Conservation (phyloP, 2,329 filamentous ascomycete genomes). For the Tolypocladium tropicale region DNA sequence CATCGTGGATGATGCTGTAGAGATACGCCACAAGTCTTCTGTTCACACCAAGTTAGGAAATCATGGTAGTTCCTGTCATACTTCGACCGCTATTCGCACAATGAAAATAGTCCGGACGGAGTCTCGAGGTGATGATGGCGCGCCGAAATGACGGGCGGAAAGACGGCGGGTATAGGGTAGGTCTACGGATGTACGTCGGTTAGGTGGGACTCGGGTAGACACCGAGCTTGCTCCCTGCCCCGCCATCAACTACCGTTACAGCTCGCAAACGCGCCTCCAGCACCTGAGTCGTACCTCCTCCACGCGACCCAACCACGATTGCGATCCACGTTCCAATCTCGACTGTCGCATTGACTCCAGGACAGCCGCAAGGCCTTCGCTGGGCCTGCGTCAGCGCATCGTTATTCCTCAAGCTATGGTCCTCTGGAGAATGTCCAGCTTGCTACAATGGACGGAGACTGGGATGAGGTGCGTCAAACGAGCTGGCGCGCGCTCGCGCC, state of each 20-base stretch:
- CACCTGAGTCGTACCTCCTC: conserved; percentile 1
- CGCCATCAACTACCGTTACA: background rate
- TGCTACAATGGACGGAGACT: conserved; percentile 54
- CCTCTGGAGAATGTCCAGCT: conserved; percentile 24
- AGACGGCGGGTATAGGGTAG: background rate
- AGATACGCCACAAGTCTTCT: no score
- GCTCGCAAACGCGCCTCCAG: background rate
- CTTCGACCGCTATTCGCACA: no score
- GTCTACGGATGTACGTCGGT: background rate
- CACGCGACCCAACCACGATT: background rate
- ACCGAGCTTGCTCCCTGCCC: background rate
- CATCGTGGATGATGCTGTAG: no score
- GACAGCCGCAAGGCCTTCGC: conserved; percentile 4
- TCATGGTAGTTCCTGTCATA: no score
- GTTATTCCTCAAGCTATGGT: conserved; percentile 18
- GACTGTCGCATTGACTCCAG: background rate
- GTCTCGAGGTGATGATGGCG: background rate
- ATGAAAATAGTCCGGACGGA: no score
- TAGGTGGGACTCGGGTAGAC: no score
- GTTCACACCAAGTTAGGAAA: no score
- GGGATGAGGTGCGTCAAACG: conserved; percentile 44
- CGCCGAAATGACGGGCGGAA: background rate
- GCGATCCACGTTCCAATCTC: background rate
- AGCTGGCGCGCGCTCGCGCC: background rate
- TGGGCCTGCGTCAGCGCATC: conserved; percentile 1